phyloP scores from a whole-genome alignment of 164 flowering plant species.

The Piper betle region DNA sequence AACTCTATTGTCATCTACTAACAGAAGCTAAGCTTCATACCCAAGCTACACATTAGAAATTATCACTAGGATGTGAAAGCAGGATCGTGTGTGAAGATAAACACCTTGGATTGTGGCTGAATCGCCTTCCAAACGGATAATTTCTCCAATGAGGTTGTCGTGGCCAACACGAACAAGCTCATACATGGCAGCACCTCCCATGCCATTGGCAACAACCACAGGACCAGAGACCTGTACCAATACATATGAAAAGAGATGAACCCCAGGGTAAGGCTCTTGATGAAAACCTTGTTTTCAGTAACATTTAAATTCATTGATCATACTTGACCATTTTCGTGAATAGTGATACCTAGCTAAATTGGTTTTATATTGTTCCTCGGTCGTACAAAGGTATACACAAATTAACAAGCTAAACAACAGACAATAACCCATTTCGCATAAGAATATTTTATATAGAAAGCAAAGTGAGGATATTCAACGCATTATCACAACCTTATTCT shows the following conservation, averaged over 20 bases:
- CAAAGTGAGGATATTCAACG: no score
- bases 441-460: no score
- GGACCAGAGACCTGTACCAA: constrained; percentile 87
- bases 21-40: not conserved
- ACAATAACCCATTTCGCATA: no score
- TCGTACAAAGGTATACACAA: no score
- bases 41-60: not conserved
- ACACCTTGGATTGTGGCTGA: constrained; percentile 99
- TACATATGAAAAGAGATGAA: not conserved
- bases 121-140: constrained; percentile 97
- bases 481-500: no score
- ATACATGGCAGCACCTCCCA: constrained; percentile 99
- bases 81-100: not conserved
- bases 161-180: constrained; percentile 99
- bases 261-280: not conserved
- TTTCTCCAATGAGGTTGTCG: constrained; percentile 95
- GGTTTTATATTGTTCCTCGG: no score
- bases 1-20: no score
- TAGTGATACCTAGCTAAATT: no score
- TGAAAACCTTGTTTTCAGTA: not conserved
- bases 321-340: no score
- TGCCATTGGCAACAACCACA: constrained; percentile 98
- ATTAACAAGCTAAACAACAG: no score
- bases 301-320: no score
- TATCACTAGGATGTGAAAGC: not conserved